Evolutionary conservation across 805 yeast genomes (phyloP).

Genomic region (Myxozyma geophila): DNA sequence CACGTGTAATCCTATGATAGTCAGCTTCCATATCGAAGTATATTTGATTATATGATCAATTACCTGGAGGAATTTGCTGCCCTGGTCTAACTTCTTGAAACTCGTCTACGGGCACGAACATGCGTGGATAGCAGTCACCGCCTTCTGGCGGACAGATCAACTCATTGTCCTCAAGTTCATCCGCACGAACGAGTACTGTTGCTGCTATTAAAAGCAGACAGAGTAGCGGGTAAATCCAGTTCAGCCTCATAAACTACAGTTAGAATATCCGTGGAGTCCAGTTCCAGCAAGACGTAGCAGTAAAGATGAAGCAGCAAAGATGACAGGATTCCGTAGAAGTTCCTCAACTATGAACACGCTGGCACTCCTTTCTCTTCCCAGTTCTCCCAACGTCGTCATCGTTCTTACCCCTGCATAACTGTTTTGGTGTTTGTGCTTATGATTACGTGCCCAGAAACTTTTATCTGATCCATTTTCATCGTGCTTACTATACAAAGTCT

Average conservation of each 20-base stretch:
- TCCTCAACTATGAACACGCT: conserved; percentile 7
- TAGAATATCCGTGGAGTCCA: not conserved
- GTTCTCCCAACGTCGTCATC: conserved; percentile 6
- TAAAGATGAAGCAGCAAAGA: no score
- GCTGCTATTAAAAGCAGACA: conserved; percentile 1
- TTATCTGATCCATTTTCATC: conserved; percentile 8
- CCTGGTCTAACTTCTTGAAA: conserved; percentile 74
- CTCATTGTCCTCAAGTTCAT: conserved; percentile 7
- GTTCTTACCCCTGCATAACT: conserved; percentile 6
- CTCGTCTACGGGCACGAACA: conserved; percentile 63
- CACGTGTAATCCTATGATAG: conserved; percentile 65
- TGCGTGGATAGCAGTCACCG: conserved; percentile 32
- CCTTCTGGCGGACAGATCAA: conserved; percentile 25
- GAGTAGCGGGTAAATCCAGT: not conserved
- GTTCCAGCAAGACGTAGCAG: not conserved
- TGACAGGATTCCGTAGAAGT: not conserved
- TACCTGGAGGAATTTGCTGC: conserved; percentile 69
- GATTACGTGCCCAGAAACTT: not conserved
- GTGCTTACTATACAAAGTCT: no score
- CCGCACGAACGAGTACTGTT: not conserved
- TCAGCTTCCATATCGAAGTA: not conserved
- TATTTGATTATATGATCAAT: not conserved
- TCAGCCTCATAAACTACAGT: not conserved
- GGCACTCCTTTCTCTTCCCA: not conserved
- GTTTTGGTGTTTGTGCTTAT: not conserved